Evolutionary conservation across 2,329 filamentous ascomycete species (phyloP).

Genomic region (Fusarium palustre): DNA sequence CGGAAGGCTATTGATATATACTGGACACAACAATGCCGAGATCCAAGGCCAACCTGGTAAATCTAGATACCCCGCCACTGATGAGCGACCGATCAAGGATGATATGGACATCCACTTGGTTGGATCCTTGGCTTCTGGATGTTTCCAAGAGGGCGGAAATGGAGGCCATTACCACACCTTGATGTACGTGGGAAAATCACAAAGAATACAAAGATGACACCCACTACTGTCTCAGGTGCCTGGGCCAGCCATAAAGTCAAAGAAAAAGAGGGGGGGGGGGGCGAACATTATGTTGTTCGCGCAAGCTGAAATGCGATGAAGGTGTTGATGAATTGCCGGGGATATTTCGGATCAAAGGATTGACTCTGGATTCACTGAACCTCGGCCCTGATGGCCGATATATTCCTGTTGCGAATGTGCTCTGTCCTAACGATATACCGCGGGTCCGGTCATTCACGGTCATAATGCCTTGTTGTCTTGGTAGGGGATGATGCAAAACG

Average conservation of each 20-base stretch:
- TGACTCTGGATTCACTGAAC: constrained; percentile 28
- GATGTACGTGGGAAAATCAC: constrained; percentile 4
- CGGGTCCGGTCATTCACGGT: constrained; percentile 16
- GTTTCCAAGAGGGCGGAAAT: constrained; percentile 32
- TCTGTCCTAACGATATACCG: not conserved
- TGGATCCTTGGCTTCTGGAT: constrained; percentile 20
- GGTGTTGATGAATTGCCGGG: constrained; percentile 7
- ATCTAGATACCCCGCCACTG: constrained; percentile 18
- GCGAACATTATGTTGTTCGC: not conserved
- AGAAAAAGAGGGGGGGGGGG: too few species aligned
- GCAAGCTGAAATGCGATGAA: constrained; percentile 10
- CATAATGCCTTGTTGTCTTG: constrained; percentile 1
- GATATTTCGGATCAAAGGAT: constrained; percentile 45
- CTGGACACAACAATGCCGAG: too few species aligned
- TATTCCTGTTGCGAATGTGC: constrained; percentile 1
- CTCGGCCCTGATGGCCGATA: constrained; percentile 43
- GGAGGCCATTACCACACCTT: constrained; percentile 42
- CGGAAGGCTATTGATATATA: not conserved
- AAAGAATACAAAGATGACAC: not conserved
- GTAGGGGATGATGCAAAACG: constrained; percentile 14
- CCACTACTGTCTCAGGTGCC: not conserved
- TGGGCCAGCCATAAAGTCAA: not conserved
- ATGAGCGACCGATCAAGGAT: constrained; percentile 14
- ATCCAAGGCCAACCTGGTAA: not conserved
- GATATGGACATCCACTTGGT: constrained; percentile 24